Evolutionary conservation across 2,329 filamentous ascomycete species (phyloP), one percentile per base, ranked within the genome.

Genomic region (Aspergillus piperis): DNA sequence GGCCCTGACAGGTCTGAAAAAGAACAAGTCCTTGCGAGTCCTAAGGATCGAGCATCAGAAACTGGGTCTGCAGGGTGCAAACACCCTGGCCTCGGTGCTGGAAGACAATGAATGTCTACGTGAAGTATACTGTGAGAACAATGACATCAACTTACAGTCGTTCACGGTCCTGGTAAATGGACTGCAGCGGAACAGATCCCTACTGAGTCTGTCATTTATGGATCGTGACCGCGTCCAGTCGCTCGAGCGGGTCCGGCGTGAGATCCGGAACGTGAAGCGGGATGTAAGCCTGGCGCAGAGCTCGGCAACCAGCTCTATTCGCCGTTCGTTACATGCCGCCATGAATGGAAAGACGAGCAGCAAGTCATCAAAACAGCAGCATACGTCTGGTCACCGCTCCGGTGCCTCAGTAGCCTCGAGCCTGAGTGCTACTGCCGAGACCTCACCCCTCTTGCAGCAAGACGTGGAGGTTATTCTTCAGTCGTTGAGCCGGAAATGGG

Each of bases 41-140:
- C 77, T 91, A 59, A 82, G 84, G 57, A 87, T 91, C 56, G 86
- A 89, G 71, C 80, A 88, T 70, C 88, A 91, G 75, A 88, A 86
- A 64, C 81, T 91, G 6, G 88, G 88, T 3, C 73, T 90, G 21
- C 86, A 88, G 73, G 88, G 88, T 32, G 88, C 88, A 3, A 89
- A 85, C 68, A 89, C 87, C 0, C 78, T 91, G 38, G 85, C 88
- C 2, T 87, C 88, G 17, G 88, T 91, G 15, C 76, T 91, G 38
- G 86, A 88, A 67, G 81, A 81, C 62, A 91, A 91, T 67, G 79
- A 74, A 2, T 84, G 83, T 1, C 76, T 91, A 5, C 81, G 83
- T 25, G 86, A 90, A 70, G 80, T 91, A 5, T 82, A 90, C 66
- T 91, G 88, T 72, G 88, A 89, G 63, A 86, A 89, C 71, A 91